phyloP scores from a whole-genome alignment of 345 rosid species.

The Arabidopsis thaliana region TAIR10.1 NC_003074.8:5484501-5485000 shows the following conservation, averaged over 20 bases:
- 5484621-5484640: constrained; percentile 77
- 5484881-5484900: constrained; percentile 38
- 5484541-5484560: constrained; percentile 65
- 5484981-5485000: not conserved
- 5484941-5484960: constrained; percentile 30
- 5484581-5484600: constrained; percentile 71
- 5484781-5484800: not conserved
- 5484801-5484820: not conserved
- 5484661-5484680: constrained; percentile 59
- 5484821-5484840: constrained; percentile 30
- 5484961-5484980: not conserved
- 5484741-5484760: constrained; percentile 70
- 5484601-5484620: constrained; percentile 74
- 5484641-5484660: constrained; percentile 62
- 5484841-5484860: constrained; percentile 84
- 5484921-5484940: constrained; percentile 53
- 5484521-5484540: constrained; percentile 50
- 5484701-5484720: constrained; percentile 66
- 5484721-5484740: constrained; percentile 92
- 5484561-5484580: constrained; percentile 74
- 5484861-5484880: constrained; percentile 66
- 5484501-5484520: not conserved
- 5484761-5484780: not conserved
- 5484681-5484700: constrained; percentile 66
- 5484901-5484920: constrained; percentile 37